Conservation (phyloP, 2,329 filamentous ascomycete species). For the Colletotrichum chlorophyti region DNA sequence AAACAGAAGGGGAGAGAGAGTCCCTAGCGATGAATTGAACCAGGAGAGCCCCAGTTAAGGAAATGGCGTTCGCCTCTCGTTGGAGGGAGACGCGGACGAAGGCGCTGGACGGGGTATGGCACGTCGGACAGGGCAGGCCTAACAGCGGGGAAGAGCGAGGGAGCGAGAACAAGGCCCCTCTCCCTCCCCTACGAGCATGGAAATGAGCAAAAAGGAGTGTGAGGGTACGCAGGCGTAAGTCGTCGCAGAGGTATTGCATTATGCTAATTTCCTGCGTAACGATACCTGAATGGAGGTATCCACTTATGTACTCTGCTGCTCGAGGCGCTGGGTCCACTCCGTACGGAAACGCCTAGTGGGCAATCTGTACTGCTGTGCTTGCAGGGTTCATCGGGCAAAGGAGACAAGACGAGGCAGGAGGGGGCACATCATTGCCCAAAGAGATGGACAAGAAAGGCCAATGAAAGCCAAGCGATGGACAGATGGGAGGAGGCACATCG, state of each 20-base stretch:
- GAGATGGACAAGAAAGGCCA: background rate
- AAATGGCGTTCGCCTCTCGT: constrained; percentile 4
- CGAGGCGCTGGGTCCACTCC: constrained; percentile 1
- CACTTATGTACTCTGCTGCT: background rate
- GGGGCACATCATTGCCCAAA: constrained; percentile 11
- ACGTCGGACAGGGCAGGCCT: background rate
- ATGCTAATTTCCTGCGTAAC: background rate
- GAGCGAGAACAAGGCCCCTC: background rate
- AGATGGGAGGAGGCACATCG: too few relatives aligned
- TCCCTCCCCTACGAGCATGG: too few relatives aligned
- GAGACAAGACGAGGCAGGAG: constrained; percentile 15
- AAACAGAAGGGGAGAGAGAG: too few relatives aligned
- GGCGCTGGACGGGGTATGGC: constrained; percentile 1
- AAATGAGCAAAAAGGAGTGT: background rate
- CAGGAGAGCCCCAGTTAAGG: background rate
- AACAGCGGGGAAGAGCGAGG: background rate
- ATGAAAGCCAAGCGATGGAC: constrained; percentile 1
- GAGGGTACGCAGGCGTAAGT: background rate
- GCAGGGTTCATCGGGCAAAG: constrained; percentile 9
- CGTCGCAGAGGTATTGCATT: background rate
- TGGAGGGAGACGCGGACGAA: constrained; percentile 2
- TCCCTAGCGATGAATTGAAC: too few relatives aligned
- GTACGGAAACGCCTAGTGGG: constrained; percentile 19
- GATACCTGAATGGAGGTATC: background rate
- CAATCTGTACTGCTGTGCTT: background rate